These are phyloP conservation scores for Apiotrichum mycotoxinovorans DNA, from an alignment of 1,284 basidiomycete genomes.

Conservation along the genomic window DNA sequence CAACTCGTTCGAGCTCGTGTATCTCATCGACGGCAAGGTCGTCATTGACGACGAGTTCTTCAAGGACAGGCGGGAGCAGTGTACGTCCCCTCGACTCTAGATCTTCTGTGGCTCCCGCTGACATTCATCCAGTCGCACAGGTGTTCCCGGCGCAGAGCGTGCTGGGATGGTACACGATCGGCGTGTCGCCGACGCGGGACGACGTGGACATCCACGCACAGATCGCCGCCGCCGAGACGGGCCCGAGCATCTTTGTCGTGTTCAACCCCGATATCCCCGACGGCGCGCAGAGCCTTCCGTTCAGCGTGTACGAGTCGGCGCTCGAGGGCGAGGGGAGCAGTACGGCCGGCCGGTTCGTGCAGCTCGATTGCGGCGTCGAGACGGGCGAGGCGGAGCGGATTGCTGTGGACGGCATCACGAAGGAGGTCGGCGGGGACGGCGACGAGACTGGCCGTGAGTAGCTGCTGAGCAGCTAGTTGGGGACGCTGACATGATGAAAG, in stretches of 20 bases:
- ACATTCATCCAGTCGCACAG: conserved; percentile 71
- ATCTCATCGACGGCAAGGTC: conserved; percentile 19
- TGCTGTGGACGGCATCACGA: conserved; percentile 91
- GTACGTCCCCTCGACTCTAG: conserved; percentile 54
- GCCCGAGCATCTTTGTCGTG: conserved; percentile 51
- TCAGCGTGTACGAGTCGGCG: conserved; percentile 84
- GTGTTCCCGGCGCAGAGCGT: conserved; percentile 95
- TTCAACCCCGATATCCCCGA: conserved; percentile 48
- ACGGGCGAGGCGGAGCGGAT: conserved; percentile 98
- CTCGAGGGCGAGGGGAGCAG: conserved; percentile 58
- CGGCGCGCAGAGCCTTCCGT: conserved; percentile 63
- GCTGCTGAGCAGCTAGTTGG: too few relatives aligned
- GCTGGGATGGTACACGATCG: conserved; percentile 94
- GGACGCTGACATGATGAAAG: conserved; percentile 52
- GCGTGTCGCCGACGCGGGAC: conserved; percentile 62
- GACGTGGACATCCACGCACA: conserved; percentile 84
- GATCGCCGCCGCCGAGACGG: conserved; percentile 55
- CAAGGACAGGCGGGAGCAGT: conserved; percentile 79
- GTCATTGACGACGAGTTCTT: conserved; percentile 74
- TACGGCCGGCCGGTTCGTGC: conserved; percentile 61
- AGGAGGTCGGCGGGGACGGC: conserved; percentile 62
- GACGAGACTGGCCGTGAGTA: conserved; percentile 55
- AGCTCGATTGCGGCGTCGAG: conserved; percentile 70
- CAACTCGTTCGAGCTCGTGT: conserved; percentile 87
- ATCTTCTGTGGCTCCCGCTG: too few relatives aligned